These are phyloP conservation scores for Carpinus viminea DNA, from an alignment of 306 rosid genomes.

Conservation along the genomic window DNA sequence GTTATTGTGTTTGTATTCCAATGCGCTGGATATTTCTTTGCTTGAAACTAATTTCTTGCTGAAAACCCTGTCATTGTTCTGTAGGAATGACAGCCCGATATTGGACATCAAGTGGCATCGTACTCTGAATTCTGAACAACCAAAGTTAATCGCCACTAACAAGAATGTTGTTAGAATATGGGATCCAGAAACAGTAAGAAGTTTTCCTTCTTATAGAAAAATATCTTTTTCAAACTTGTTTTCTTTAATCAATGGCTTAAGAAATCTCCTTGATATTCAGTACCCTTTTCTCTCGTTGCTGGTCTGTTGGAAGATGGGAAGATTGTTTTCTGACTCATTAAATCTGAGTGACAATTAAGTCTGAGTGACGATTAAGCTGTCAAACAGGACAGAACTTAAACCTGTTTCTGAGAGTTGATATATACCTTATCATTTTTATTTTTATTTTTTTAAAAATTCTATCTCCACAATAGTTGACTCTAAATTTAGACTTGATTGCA, in stretches of 20 bases:
- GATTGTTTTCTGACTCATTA: not conserved
- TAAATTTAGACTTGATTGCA: not conserved
- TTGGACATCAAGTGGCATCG: slow-evolving; percentile 95
- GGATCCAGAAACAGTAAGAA: slow-evolving; percentile 79
- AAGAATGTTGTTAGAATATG: slow-evolving; percentile 83
- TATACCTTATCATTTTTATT: not conserved
- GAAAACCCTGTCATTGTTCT: slow-evolving; percentile 26
- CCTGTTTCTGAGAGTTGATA: not conserved
- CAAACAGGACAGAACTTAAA: not conserved
- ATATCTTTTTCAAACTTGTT: not conserved
- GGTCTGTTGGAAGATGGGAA: not conserved
- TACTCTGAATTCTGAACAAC: slow-evolving; percentile 66
- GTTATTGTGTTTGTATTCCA: not conserved
- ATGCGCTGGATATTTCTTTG: not conserved
- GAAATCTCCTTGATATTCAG: slow-evolving; percentile 13
- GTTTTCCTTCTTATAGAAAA: slow-evolving; percentile 17
- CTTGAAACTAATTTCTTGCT: slow-evolving; percentile 7
- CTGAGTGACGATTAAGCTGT: not conserved
- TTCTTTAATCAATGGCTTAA: slow-evolving; percentile 17
- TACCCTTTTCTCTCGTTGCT: not conserved
- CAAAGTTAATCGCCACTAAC: slow-evolving; percentile 79
- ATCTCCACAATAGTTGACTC: not conserved
- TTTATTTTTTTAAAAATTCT: not conserved
- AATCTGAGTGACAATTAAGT: not conserved
- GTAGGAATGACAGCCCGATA: slow-evolving; percentile 89